Conservation (phyloP, 106 monocot species). For the Iris macrosiphon region DNA sequence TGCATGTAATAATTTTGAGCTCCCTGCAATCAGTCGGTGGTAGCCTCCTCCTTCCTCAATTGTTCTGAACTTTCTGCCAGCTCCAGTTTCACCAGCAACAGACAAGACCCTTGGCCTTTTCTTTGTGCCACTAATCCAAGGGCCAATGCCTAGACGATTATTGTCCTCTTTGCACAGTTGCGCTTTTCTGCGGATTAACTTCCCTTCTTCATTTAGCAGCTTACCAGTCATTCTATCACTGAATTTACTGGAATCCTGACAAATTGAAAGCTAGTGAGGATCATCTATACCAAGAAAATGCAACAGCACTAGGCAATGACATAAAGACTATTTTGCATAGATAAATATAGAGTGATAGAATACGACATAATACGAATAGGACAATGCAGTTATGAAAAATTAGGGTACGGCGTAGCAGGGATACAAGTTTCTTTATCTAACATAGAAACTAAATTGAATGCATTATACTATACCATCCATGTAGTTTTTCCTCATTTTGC, state of each 20-base stretch:
- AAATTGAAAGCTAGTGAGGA: not conserved
- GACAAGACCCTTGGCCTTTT: not conserved
- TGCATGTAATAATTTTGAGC: slow-evolving; percentile 8
- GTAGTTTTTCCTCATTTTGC: no score
- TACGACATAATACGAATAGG: no score
- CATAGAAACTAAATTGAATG: no score
- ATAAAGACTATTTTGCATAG: no score
- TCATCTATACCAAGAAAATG: not conserved
- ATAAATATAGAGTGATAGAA: no score
- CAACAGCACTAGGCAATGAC: no score
- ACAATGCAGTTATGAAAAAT: no score
- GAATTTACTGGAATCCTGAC: slow-evolving; percentile 11
- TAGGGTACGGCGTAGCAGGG: no score
- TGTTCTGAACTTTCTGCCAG: slow-evolving; percentile 2
- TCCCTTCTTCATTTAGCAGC: not conserved
- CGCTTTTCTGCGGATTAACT: not conserved
- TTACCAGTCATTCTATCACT: not conserved
- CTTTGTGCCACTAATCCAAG: slow-evolving; percentile 1
- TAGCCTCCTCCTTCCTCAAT: slow-evolving; percentile 4
- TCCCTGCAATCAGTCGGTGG: not conserved
- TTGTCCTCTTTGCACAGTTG: not conserved
- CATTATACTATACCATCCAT: no score
- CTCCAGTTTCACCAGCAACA: not conserved
- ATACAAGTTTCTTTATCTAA: no score
- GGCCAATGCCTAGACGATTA: not conserved